Evolutionary conservation across 768 basidiomycete species (phyloP).

Genomic region (Ramaria sp.): DNA sequence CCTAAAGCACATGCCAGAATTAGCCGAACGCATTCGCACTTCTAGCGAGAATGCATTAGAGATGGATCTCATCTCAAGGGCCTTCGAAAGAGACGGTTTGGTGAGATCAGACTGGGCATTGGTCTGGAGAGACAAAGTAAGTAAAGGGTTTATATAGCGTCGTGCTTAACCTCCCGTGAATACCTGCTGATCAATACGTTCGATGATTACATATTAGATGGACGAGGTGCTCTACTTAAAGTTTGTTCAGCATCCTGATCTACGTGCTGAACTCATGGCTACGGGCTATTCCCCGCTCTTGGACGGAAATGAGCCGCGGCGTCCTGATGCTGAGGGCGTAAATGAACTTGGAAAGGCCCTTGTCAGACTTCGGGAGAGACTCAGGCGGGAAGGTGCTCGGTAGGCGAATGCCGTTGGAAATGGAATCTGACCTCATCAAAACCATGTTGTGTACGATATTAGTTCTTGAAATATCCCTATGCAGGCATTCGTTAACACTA

Average conservation of each 20-base stretch:
- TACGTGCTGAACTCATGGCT: conserved; percentile 42
- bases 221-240: conserved; percentile 58
- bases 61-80: conserved; percentile 26
- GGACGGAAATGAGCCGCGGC: conserved; percentile 53
- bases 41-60: conserved; percentile 27
- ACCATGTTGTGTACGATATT: too few relatives aligned
- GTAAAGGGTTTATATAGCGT: conserved; percentile 16
- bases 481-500: too few relatives aligned
- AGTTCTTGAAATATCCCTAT: too few relatives aligned
- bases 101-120: conserved; percentile 48
- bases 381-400: conserved; percentile 23
- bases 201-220: conserved; percentile 33
- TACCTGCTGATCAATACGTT: neutral
- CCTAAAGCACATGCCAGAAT: conserved; percentile 34
- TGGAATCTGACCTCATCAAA: too few relatives aligned
- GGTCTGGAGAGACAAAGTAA: conserved; percentile 39
- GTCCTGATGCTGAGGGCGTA: conserved; percentile 37
- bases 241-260: conserved; percentile 56
- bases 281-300: conserved; percentile 43
- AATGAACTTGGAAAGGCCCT: conserved; percentile 60
- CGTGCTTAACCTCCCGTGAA: neutral
- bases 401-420: neutral
- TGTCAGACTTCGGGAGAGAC: conserved; percentile 39
- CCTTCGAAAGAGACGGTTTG: conserved; percentile 17
- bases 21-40: conserved; percentile 47